Percentiles rank a stretch among this genome's conserved stretches.
Conservation (phyloP, 345 rosid species). For the Boechera retrofracta region DNA sequence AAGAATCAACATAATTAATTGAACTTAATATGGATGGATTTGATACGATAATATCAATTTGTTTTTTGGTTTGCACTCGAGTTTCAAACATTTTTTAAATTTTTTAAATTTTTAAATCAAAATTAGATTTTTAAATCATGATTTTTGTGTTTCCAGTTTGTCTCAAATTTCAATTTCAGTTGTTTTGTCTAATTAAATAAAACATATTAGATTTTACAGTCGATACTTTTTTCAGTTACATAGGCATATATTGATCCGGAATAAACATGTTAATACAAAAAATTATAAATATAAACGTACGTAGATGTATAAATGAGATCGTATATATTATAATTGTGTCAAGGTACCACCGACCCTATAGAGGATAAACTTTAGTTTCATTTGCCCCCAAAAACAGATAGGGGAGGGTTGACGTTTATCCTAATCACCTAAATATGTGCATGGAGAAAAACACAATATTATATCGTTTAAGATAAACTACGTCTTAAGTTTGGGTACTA, state of each 20-base stretch:
- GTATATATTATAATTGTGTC: not conserved
- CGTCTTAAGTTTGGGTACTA: not conserved
- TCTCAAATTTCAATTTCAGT: not conserved
- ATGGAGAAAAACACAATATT: not conserved
- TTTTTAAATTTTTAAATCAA: no score
- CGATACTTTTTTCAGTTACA: not conserved
- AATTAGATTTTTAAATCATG: not conserved
- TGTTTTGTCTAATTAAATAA: not conserved
- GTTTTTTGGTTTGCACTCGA: not conserved
- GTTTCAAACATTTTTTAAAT: not conserved
- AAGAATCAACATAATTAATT: not conserved
- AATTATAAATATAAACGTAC: not conserved
- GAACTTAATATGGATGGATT: not conserved
- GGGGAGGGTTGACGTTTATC: constrained; percentile 18
- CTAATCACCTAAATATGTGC: not conserved
- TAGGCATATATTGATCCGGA: constrained; percentile 8
- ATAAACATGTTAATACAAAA: not conserved
- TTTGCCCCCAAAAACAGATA: constrained; percentile 25
- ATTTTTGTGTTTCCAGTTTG: not conserved
- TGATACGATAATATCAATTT: not conserved
- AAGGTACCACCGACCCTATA: constrained; percentile 31
- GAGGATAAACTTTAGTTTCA: not conserved
- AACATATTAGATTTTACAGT: not conserved
- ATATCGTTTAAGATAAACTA: not conserved
- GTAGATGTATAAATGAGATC: not conserved